Evolutionary conservation across 2,329 filamentous ascomycete genomes (phyloP), one percentile per base, ranked within the genome.

Genomic region (Gremmenia infestans): DNA sequence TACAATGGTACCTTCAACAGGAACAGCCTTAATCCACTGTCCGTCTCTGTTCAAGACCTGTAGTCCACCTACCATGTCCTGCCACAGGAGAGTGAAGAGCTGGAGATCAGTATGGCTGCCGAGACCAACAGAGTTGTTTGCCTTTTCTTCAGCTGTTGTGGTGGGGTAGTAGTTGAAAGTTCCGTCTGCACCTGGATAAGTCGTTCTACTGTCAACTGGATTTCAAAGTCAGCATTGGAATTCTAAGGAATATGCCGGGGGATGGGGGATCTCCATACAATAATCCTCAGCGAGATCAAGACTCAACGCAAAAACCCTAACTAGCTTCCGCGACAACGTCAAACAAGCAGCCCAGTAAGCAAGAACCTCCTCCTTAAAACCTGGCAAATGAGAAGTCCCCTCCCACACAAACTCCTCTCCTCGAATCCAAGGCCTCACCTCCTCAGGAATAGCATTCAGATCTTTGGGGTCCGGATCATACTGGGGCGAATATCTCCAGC

Each of bases 341-440:
- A 85, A 70, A 39, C 78, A 78, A 6, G 72, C 67, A 19, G 70
- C 65, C 72, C 77, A 82, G 63, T 83, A 81, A 1, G 61, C 60
- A 8, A 80, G 61, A 2, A 75, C 68, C 15, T 75, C 73, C 0
- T 73, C 60, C 59, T 78, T 77, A 68, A 84, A 81, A 5, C 66
- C 64, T 11, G 76, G 76, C 0, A 81, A 57, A 56, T 80, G 74
- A 1, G 66, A 63, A 1, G 78, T 81, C 12, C 71, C 72, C 43
- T 78, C 72, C 79, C 80, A 83, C 15, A 80, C 73, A 45, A 78
- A 80, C 2, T 79, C 73, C 58, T 82, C 78, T 3, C 71, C 72
- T 2, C 73, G 68, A 4, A 81, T 71, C 60, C 71, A 73, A 5
- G 65, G 62, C 23, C 70, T 72, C 7, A 77, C 72, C 4, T 78